Base-by-base conservation (phyloP, 1,284 basidiomycete species). In the Boletus semigastroideus region DNA sequence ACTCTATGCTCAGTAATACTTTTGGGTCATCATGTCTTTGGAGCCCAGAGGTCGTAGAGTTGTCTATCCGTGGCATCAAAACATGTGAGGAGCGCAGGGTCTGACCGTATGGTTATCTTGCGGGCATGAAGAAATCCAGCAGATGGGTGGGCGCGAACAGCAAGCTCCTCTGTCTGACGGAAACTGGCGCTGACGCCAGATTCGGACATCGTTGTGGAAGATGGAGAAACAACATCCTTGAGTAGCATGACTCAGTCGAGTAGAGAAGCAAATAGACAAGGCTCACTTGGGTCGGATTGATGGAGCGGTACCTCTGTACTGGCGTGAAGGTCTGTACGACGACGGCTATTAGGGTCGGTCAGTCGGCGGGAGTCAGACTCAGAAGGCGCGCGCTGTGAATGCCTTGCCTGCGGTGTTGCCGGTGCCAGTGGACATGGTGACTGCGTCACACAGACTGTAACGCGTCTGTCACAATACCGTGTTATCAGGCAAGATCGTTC, bases 1-100 rank as follows among this genome's bases (percentile, higher is more conserved):
- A 25, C 25, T 25, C 4, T 25, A 25, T 25, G 25, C 25, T n/a
- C n/a, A n/a, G n/a, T 16, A n/a, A 25, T n/a, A 34, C 10, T 43
- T 27, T 16, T 2, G 4, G 4, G 25, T n/a, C 14, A 27, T 65
- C 55, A 66, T 33, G 45, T 33, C 49, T 67, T 80, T 9, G 85
- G 84, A 33, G 74, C 85, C 87, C 88, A 90, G 11, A 90, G 72
- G 46, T 83, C 79, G 59, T 90, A 89, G 27, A 90, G 72, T 57
- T 87, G 84, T 67, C 77, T 83, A 69, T 90, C 88, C 27, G 75
- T 68, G 19, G 80, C 76, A 63, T 90, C 87, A 61, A 90, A 90
- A 59, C 80, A 87, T 34, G 86, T 86, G 49, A 82, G 64, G 34
- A 88, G 70, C 6, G 83, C 70, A 11, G 83, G 79, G 64, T 90